Evolutionary conservation across 495 filamentous ascomycete genomes (phyloP).

Genomic region (Apiosordaria backusii): DNA sequence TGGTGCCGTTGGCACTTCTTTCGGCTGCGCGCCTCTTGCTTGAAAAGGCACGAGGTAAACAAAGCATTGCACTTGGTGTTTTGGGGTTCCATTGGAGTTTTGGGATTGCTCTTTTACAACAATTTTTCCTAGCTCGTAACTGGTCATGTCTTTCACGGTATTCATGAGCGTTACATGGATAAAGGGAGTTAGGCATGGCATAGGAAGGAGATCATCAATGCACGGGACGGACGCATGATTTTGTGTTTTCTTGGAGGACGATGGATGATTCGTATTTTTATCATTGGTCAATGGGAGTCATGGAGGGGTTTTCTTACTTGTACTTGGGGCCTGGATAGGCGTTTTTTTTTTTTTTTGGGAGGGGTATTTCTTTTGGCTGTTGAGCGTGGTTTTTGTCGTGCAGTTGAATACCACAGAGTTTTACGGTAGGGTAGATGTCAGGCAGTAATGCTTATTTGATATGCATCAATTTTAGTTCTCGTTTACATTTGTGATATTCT

Average conservation of each 20-base stretch:
- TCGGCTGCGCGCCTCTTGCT: constrained; percentile 41
- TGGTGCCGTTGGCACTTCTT: constrained; percentile 46
- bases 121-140: neutral
- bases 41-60: no score
- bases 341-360: neutral
- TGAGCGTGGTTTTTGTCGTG: neutral
- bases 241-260: no score
- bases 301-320: neutral
- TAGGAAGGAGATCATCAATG: no score
- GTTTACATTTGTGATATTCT: neutral
- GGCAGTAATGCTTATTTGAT: neutral
- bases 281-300: no score
- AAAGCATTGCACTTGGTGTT: neutral
- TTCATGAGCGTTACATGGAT: neutral
- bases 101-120: neutral
- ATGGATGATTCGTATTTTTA: no score
- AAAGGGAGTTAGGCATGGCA: neutral
- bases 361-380: neutral
- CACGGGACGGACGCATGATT: no score
- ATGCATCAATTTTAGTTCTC: neutral
- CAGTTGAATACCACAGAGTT: neutral
- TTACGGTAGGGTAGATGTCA: neutral
- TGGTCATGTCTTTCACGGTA: neutral
- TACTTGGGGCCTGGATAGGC: neutral
- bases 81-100: neutral